These are phyloP conservation scores for Pseudovirgaria hyperparasitica DNA, from an alignment of 2,329 filamentous ascomycete species.

Conservation along the genomic window DNA sequence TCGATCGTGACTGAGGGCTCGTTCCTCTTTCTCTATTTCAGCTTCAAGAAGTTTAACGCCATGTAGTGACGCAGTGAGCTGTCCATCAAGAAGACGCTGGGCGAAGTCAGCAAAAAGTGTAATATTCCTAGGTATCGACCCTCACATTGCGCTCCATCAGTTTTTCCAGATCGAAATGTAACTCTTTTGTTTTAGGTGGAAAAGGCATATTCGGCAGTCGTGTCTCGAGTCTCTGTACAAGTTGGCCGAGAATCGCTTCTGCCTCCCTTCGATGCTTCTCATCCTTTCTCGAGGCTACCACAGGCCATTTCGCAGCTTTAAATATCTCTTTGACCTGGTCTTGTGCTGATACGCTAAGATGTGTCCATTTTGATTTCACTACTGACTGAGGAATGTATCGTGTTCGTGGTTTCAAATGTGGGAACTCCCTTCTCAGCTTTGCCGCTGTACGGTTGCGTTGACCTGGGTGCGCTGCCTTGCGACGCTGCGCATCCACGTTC, in stretches of 20 bases:
- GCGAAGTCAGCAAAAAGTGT: slow-evolving; percentile 1
- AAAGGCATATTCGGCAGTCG: slow-evolving; percentile 54
- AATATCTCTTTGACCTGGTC: slow-evolving; percentile 44
- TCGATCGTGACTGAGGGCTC: slow-evolving; percentile 44
- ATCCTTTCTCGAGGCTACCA: slow-evolving; percentile 43
- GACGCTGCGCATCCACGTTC: too few species aligned
- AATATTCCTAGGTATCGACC: slow-evolving; percentile 4
- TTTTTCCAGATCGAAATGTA: slow-evolving; percentile 52
- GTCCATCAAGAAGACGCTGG: slow-evolving; percentile 37
- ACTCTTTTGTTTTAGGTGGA: slow-evolving; percentile 40
- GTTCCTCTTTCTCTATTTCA: slow-evolving; percentile 46
- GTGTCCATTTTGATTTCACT: slow-evolving; percentile 35
- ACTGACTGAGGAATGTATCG: slow-evolving; percentile 22
- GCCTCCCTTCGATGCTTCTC: slow-evolving; percentile 38
- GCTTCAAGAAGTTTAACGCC: slow-evolving; percentile 46
- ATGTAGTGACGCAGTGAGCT: slow-evolving; percentile 51
- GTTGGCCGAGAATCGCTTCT: slow-evolving; percentile 40
- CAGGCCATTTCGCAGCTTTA: slow-evolving; percentile 46
- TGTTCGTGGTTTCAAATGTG: slow-evolving; percentile 20
- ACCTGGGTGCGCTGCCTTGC: too few species aligned
- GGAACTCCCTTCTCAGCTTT: slow-evolving; percentile 12
- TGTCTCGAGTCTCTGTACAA: slow-evolving; percentile 42
- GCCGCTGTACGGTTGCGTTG: too few species aligned
- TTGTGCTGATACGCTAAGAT: slow-evolving; percentile 43
- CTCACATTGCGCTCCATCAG: slow-evolving; percentile 44